These are phyloP conservation scores for Boletus edulis DNA, from an alignment of 768 basidiomycete genomes.

Conservation along the genomic window DNA sequence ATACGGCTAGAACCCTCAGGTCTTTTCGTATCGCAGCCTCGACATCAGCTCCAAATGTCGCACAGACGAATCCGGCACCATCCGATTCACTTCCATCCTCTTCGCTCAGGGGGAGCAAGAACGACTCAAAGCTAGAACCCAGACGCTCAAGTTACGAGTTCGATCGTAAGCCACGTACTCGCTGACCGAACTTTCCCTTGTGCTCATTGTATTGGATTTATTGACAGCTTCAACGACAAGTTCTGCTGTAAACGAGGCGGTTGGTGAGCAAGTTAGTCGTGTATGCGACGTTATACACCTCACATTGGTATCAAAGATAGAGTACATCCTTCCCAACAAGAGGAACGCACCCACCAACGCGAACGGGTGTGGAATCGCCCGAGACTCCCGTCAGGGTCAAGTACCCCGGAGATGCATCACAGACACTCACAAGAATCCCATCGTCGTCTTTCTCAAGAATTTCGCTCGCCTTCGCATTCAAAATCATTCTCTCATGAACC, in stretches of 20 bases:
- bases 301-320: conserved; percentile 19
- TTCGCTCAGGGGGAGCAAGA: conserved; percentile 8
- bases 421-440: conserved; percentile 26
- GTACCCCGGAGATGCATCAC: conserved; percentile 24
- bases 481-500: conserved; percentile 21
- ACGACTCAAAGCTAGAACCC: conserved; percentile 1
- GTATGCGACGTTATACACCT: not conserved
- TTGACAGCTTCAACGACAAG: conserved; percentile 28
- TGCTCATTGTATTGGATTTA: conserved; percentile 1
- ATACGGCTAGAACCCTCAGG: not conserved
- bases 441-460: conserved; percentile 29
- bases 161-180: conserved; percentile 13
- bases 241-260: conserved; percentile 17
- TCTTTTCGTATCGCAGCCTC: conserved; percentile 11
- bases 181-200: not conserved
- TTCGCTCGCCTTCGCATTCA: conserved; percentile 24
- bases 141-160: conserved; percentile 13
- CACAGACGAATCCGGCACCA: conserved; percentile 3
- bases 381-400: conserved; percentile 25
- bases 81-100: conserved; percentile 11
- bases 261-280: conserved; percentile 23
- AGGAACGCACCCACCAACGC: conserved; percentile 37
- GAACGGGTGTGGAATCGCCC: conserved; percentile 50
- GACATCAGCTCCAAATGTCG: conserved; percentile 3
- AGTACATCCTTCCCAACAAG: conserved; percentile 29